These are phyloP conservation scores for Globisporangium sylvaticum DNA, from an alignment of 352 stramenopile genomes.

Conservation along the genomic window DNA sequence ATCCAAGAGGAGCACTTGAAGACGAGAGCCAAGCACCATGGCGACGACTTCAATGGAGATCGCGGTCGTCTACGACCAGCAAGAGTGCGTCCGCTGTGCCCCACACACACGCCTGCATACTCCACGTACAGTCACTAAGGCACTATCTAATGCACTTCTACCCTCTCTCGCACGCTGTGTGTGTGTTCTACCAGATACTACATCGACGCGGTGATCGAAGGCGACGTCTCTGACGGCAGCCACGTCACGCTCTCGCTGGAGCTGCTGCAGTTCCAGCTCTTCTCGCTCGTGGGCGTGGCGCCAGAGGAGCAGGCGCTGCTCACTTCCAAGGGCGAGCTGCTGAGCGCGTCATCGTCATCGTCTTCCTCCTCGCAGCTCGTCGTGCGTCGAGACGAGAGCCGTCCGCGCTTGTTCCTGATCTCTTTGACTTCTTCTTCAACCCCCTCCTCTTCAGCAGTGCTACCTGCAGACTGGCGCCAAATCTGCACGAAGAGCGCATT, in stretches of 20 bases:
- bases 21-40: neutral
- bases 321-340: slow-evolving; percentile 36
- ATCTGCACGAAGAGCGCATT: slow-evolving; percentile 65
- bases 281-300: slow-evolving; percentile 60
- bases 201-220: slow-evolving; percentile 22
- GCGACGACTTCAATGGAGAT: slow-evolving; percentile 24
- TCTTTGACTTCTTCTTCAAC: slow-evolving; percentile 4
- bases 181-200: slow-evolving; percentile 28
- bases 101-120: neutral
- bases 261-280: slow-evolving; percentile 63
- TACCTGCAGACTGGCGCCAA: slow-evolving; percentile 46
- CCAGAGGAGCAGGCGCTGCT: slow-evolving; percentile 57
- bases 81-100: slow-evolving; percentile 43
- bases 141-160: neutral
- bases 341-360: slow-evolving; percentile 8
- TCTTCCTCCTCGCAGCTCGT: neutral
- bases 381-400: slow-evolving; percentile 11
- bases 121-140: neutral
- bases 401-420: slow-evolving; percentile 43
- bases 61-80: slow-evolving; percentile 44
- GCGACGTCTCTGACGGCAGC: slow-evolving; percentile 9
- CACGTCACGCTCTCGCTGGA: slow-evolving; percentile 33
- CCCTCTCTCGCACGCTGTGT: neutral
- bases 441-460: neutral
- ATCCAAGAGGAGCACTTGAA: neutral